Base-by-base conservation (phyloP, 129 eudicot species). In the Sambucus nigra region DNA sequence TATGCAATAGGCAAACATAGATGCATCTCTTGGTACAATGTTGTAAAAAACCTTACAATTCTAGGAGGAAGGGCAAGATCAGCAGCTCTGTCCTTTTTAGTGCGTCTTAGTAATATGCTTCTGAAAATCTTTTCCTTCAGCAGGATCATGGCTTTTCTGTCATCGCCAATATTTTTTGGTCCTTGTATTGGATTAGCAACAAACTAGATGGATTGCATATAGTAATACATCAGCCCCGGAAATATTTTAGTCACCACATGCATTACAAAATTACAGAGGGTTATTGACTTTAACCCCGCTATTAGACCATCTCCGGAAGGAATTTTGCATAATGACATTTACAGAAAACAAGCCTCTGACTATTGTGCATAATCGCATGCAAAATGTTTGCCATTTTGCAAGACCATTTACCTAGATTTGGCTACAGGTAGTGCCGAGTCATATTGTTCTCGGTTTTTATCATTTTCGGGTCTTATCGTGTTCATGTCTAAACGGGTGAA, bases 11-110 rank as follows among this genome's bases (percentile, higher is more conserved):
- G 12, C 39, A 5, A 12, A 20, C 4, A 17, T 16, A 59, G 47
- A 60, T 52, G 33, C 40, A 45, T 53, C 9, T 6, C 22, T 24
- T 23, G 45, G n/a, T 53, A 44, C 20, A 22, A 8, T 61, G 57
- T 28, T 12, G 63, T 31, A 13, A 12, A 55, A 7, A 21, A 70
- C 59, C 94, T 65, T 78, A 92, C 99, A 57, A 79, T 82, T 82
- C 80, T 72, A 1, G 94, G 87, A 24, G 99, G 99, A 42, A 92
- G 95, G 1, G 94, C 99, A 65, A 92, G 91, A 75, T 92, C 99
- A 62, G 89, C 86, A 53, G 95, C 89, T 67, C 99, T 69, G 51
- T 87, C 94, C 75, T 77, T 82, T 60, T 86, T 92, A 2, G 94
- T 92, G 58, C 99, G 94, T 55, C 99, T 77, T 48, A 92, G 71